Percentiles rank a stretch among this genome's conserved stretches.
phyloP scores from a whole-genome alignment of 2,329 filamentous ascomycete species.

The Colletotrichum australisinense region DNA sequence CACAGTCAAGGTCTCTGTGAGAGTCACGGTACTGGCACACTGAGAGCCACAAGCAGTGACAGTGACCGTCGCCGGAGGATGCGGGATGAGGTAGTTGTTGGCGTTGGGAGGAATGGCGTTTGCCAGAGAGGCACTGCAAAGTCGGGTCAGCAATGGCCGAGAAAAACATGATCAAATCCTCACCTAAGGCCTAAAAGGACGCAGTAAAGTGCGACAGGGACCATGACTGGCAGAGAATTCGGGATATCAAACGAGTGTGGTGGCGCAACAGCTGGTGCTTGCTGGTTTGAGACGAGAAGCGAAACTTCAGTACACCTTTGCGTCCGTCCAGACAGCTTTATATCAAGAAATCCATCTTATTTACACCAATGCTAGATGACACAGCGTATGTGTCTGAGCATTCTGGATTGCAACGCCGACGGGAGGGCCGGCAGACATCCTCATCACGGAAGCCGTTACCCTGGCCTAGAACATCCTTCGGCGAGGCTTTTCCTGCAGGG shows the following conservation, averaged over 20 bases:
- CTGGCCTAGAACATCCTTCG: constrained; percentile 14
- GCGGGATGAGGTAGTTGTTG: constrained; percentile 12
- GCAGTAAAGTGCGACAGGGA: constrained; percentile 40
- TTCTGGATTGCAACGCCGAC: neutral
- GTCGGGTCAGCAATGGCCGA: neutral
- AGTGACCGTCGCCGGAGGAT: constrained; percentile 26
- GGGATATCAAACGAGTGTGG: constrained; percentile 40
- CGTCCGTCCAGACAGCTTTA: constrained; percentile 23
- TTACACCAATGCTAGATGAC: constrained; percentile 31
- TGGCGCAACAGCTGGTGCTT: constrained; percentile 14
- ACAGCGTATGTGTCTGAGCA: neutral
- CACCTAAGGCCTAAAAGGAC: constrained; percentile 45
- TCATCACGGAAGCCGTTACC: neutral
- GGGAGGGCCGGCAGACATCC: constrained; percentile 9
- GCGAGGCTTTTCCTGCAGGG: constrained; percentile 12
- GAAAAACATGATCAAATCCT: neutral
- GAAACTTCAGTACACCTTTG: constrained; percentile 1
- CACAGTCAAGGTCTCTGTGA: constrained; percentile 43
- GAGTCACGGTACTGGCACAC: constrained; percentile 41
- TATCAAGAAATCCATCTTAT: constrained; percentile 36
- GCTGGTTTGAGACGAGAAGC: neutral
- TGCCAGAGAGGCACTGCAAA: constrained; percentile 40
- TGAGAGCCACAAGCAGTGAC: constrained; percentile 25
- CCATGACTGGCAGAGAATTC: constrained; percentile 34
- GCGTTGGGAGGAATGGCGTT: constrained; percentile 38